Evolutionary conservation across 371 early-diverging fungal species (phyloP), one percentile per base, ranked within the genome.

Genomic region (Caulochytrium protostelioides): DNA sequence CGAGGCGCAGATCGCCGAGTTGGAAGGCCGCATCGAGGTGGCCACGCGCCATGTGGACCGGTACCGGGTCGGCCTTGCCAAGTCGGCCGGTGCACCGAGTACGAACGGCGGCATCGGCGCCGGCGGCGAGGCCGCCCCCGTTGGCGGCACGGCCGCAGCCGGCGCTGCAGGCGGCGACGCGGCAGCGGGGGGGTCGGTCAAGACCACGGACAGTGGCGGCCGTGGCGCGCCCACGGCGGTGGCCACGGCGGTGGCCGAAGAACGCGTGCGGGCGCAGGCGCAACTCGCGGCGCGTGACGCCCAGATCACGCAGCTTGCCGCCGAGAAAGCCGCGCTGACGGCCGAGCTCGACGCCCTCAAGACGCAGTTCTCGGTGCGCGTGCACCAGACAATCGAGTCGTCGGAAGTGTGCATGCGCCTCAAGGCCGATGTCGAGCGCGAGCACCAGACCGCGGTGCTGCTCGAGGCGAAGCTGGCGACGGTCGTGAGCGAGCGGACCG

Each of bases 401-500:
- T 46, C 59, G 0, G 43, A 50, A 9, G 30, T 55, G 12, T 72
- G 56, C 49, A 58, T 57, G 38, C 54, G 62, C 14, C 42, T 58
- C n/a, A 50, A 62, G 13, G 43, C 53, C 9, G 68, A 70, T 35
- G 52, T 62, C 34, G 54, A 63, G 22, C 64, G 59, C 46, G 62
- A 59, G 14, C 47, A 45, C 15, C 43, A 51, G 7, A 68, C 70
- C 34, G 56, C 65, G 14, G 61, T 62, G 23, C 37, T 48, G 22
- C 53, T 65, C 28, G 58, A 64, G 30, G 52, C 34, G 19, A 65
- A 65, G 26, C 45, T 59, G 0, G 63, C 59, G 23, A 63, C 55
- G 31, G 20, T 69, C 30, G 38, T 45, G 14, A 54, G 52, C 19
- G 80, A 87, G 38, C 37, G 78, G 12, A 75, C 80, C n/a, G 70